Evolutionary conservation across 139 green algal genomes (phyloP).

Genomic region (Yamagishiella unicocca): DNA sequence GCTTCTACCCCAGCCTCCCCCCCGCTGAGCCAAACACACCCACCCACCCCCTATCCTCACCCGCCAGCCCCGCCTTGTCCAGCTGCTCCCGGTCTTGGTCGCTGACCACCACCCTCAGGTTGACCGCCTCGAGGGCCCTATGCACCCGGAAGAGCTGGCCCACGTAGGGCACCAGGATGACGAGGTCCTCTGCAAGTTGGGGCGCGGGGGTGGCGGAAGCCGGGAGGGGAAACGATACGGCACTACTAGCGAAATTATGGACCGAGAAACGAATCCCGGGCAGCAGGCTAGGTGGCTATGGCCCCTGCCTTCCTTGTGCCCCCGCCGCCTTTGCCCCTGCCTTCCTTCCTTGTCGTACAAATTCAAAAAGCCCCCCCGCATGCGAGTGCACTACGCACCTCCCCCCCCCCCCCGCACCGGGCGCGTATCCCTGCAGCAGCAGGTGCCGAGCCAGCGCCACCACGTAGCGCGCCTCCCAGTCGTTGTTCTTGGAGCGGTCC

Average conservation of each 20-base stretch:
- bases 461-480: slow-evolving; percentile 68
- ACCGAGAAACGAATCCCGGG: too few relatives aligned
- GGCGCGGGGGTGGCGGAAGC: too few relatives aligned
- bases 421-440: slow-evolving; percentile 74
- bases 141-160: slow-evolving; percentile 78
- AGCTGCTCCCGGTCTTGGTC: slow-evolving; percentile 73
- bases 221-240: too few relatives aligned
- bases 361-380: too few relatives aligned
- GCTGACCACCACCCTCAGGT: slow-evolving; percentile 66
- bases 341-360: too few relatives aligned
- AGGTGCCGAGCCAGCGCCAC: slow-evolving; percentile 74
- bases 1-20: not conserved
- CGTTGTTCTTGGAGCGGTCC: slow-evolving; percentile 74
- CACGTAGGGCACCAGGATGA: slow-evolving; percentile 84
- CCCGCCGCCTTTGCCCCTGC: too few relatives aligned
- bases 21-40: too few relatives aligned
- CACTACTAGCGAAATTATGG: too few relatives aligned
- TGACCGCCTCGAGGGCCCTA: slow-evolving; percentile 36
- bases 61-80: slow-evolving; percentile 28
- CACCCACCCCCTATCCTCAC: too few relatives aligned
- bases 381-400: too few relatives aligned
- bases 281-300: too few relatives aligned
- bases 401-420: slow-evolving; percentile 35
- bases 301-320: too few relatives aligned
- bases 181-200: slow-evolving; percentile 69